Evolutionary conservation across 306 rosid species (phyloP), one percentile per base, ranked within the genome.

Genomic region (Dalbergia cultrata): DNA sequence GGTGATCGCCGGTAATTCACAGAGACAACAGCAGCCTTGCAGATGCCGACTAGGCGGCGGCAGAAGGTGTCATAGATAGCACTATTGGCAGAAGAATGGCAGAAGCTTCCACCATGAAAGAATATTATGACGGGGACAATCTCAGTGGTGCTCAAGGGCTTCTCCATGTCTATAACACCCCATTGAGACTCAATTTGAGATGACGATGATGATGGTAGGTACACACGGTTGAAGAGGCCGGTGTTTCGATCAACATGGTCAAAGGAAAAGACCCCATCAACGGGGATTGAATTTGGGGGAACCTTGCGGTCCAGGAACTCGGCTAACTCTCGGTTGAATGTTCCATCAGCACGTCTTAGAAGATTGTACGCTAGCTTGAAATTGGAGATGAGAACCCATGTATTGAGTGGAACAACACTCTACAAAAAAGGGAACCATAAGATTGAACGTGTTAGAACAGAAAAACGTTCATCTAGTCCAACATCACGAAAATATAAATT

Each of bases 91-190:
- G 98, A 94, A 34, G 98, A 94, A 79, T 94, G 98, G 8, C 90
- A 86, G 90, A 94, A 94, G 65, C 98, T 94, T 70, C 98, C 98
- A 8, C 98, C 98, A 19, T 94, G 98, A 84, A 94, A 94, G 86
- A 90, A 94, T 3, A 94, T 26, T 62, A 94, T 90, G 8, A 94
- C 98, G 0, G 98, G 98, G 9, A 94, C 93, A 33, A 90, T 67
- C 57, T 87, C 69, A 8, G 92, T 83, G 12, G 85, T 74, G 75
- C 92, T 92, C 52, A 94, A 61, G 12, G 98, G 97, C 66, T 52
- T 89, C n/a, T 85, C 92, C 0, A 92, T 90, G 67, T 90, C 88
- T 19, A 43, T 61, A 2, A 81, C 62, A 35, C 89, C 87, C 90
- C 91, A 90, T 3, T 58, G 87, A 65, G 90, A 11, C 49, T 85